A percentile compares a stretch with the other conserved stretches of the same genome.
These are phyloP conservation scores for Candida easanensis DNA, from an alignment of 805 yeast genomes.

Conservation along the genomic window DNA sequence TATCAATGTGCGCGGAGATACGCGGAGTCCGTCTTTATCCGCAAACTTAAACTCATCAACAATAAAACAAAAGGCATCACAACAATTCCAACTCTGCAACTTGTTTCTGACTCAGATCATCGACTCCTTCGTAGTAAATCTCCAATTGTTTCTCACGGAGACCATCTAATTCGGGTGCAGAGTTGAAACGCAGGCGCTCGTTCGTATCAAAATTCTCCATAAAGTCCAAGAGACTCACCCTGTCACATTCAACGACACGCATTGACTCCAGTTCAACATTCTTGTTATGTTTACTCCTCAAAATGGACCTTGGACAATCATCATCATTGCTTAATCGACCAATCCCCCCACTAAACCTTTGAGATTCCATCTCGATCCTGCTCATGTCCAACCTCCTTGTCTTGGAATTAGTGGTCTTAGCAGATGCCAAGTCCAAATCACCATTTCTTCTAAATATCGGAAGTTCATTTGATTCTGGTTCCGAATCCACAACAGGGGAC, in stretches of 20 bases:
- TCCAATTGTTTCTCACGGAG: constrained; percentile 12
- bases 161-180: constrained; percentile 2
- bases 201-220: constrained; percentile 8
- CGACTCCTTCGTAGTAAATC: constrained; percentile 7
- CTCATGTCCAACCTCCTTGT: not conserved
- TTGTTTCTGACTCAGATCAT: not conserved
- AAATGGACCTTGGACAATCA: constrained; percentile 8
- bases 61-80: not conserved
- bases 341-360: not conserved
- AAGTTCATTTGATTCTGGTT: not conserved
- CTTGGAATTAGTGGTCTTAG: not conserved
- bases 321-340: not conserved
- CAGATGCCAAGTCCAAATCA: not conserved
- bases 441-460: not conserved
- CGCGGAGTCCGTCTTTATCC: not conserved
- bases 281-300: constrained; percentile 11
- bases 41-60: not conserved
- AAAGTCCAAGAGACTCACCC: constrained; percentile 9
- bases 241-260: constrained; percentile 6
- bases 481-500: too few relatives aligned
- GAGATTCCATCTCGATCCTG: not conserved
- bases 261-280: constrained; percentile 10
- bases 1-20: not conserved
- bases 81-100: constrained; percentile 3
- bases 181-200: constrained; percentile 11